These are phyloP conservation scores for Leccinum olivaceoglutinosum DNA, from an alignment of 1,284 basidiomycete species.

Conservation along the genomic window DNA sequence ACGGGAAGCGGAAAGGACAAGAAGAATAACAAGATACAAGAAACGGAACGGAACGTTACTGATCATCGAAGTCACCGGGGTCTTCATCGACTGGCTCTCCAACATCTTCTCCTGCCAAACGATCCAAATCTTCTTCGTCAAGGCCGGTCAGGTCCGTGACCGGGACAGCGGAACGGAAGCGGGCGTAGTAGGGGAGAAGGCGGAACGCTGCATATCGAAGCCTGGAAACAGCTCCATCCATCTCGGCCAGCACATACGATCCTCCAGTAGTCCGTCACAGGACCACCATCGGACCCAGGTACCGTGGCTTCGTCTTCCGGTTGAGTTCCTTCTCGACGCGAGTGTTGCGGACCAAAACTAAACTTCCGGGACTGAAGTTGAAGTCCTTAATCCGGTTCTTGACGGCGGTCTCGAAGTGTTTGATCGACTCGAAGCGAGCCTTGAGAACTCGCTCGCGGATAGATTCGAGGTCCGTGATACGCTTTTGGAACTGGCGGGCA, in stretches of 20 bases:
- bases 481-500: background rate
- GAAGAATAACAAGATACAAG: background rate
- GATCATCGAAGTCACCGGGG: background rate
- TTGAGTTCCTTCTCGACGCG: background rate
- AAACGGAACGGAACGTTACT: background rate
- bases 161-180: background rate
- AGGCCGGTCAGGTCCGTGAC: background rate
- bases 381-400: background rate
- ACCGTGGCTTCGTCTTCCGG: constrained; percentile 1
- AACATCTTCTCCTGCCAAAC: background rate
- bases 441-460: background rate
- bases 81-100: background rate
- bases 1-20: too few relatives aligned
- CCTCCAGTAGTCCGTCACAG: background rate
- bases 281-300: background rate
- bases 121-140: background rate
- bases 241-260: constrained; percentile 2
- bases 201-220: background rate
- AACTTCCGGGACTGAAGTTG: background rate
- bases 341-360: background rate
- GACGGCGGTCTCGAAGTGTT: too few relatives aligned
- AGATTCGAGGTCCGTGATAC: background rate
- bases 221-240: background rate
- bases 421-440: background rate
- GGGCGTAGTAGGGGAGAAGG: background rate